Conservation (phyloP, 306 rosid genomes). For the Cicer arietinum region DNA sequence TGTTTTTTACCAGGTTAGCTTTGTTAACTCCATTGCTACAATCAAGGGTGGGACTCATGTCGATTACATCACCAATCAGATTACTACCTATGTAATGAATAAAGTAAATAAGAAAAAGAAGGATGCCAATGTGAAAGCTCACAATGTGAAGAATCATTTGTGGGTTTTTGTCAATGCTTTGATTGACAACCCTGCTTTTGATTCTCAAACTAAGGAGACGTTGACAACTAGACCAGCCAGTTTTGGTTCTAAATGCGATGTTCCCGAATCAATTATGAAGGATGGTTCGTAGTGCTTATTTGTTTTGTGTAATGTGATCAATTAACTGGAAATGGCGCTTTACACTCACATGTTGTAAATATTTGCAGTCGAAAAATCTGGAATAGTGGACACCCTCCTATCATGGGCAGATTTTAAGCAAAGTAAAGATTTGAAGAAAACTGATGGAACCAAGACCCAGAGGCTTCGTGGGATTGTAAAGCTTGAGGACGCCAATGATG, state of each 20-base stretch:
- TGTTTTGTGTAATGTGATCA: not conserved
- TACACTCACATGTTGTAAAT: not conserved
- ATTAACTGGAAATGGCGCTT: not conserved
- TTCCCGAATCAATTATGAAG: slow-evolving; percentile 73
- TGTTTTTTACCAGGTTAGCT: slow-evolving; percentile 73
- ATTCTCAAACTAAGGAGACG: slow-evolving; percentile 96
- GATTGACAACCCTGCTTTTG: slow-evolving; percentile 96
- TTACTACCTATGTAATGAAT: slow-evolving; percentile 75
- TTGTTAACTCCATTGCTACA: slow-evolving; percentile 83
- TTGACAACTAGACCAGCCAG: slow-evolving; percentile 80
- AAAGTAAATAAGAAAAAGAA: slow-evolving; percentile 90
- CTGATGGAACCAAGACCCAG: slow-evolving; percentile 94
- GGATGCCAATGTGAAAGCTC: slow-evolving; percentile 89
- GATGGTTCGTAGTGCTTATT: slow-evolving; percentile 60
- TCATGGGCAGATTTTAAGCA: slow-evolving; percentile 94
- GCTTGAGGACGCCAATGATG: slow-evolving; percentile 93
- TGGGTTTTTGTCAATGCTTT: slow-evolving; percentile 97
- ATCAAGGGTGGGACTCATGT: slow-evolving; percentile 98
- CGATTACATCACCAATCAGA: slow-evolving; percentile 79
- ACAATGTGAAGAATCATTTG: slow-evolving; percentile 85
- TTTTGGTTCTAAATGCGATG: slow-evolving; percentile 89
- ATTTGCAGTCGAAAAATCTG: slow-evolving; percentile 79
- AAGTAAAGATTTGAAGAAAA: slow-evolving; percentile 87
- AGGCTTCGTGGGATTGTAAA: slow-evolving; percentile 80
- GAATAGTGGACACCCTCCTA: slow-evolving; percentile 84